A percentile compares a stretch with the other conserved stretches of the same genome.
Evolutionary conservation across 768 basidiomycete genomes (phyloP).

Genomic region (Kwoniella heveanensis): DNA sequence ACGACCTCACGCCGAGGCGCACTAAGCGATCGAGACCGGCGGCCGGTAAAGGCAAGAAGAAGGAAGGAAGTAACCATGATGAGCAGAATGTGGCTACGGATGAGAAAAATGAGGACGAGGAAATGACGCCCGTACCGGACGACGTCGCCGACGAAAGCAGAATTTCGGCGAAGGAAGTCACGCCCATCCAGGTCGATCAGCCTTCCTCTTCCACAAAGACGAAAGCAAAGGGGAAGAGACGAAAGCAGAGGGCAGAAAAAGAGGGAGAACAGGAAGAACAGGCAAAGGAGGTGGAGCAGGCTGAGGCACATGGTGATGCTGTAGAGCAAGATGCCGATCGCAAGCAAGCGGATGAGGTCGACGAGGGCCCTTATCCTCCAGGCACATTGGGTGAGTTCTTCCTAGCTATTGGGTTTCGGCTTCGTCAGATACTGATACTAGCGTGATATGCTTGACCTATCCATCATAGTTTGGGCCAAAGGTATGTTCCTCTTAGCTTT

Average conservation of each 20-base stretch:
- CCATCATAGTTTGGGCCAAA: conserved; percentile 77
- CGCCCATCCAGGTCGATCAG: background rate
- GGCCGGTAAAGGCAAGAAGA: conserved; percentile 1
- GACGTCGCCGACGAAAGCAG: background rate
- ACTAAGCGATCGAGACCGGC: background rate
- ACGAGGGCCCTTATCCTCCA: conserved; percentile 31
- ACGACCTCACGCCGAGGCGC: background rate
- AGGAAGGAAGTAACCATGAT: background rate
- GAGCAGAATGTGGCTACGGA: conserved; percentile 10
- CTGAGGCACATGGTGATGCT: background rate
- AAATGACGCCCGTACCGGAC: conserved; percentile 12
- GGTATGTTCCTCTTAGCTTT: conserved; percentile 26
- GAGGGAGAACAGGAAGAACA: background rate
- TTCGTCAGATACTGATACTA: background rate
- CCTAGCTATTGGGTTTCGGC: background rate
- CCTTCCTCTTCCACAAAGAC: background rate
- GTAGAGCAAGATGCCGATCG: background rate
- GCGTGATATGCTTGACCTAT: background rate
- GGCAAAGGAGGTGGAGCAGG: background rate
- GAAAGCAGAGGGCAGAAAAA: background rate
- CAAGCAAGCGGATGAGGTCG: background rate
- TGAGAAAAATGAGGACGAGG: conserved; percentile 12
- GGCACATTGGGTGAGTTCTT: conserved; percentile 39
- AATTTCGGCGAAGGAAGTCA: background rate
- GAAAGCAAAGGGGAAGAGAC: background rate